phyloP scores from a whole-genome alignment of 2,329 filamentous ascomycete species.

The Microdochium bolleyi region DNA sequence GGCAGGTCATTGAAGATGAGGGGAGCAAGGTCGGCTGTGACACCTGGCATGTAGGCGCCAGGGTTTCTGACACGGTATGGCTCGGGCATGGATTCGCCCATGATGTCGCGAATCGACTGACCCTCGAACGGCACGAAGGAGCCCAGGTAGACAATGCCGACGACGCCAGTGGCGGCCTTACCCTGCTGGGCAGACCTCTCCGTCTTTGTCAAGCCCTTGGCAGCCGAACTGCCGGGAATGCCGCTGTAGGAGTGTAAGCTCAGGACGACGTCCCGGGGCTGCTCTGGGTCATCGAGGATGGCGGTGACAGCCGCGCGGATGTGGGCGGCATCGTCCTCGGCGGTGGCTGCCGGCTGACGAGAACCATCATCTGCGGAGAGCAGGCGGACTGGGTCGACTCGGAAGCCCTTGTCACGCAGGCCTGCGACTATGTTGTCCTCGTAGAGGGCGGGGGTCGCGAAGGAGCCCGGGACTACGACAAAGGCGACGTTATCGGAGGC shows the following conservation, averaged over 20 bases:
- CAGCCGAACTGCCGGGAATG: constrained; percentile 17
- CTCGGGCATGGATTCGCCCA: constrained; percentile 1
- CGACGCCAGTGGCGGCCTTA: constrained; percentile 15
- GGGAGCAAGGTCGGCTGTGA: neutral
- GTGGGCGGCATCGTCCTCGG: constrained; percentile 8
- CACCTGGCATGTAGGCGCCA: constrained; percentile 5
- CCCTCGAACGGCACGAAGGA: constrained; percentile 2
- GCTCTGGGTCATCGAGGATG: constrained; percentile 11
- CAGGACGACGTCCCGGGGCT: constrained; percentile 14
- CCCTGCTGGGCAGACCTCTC: constrained; percentile 12
- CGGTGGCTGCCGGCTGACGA: constrained; percentile 4
- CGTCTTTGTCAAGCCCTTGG: constrained; percentile 15
- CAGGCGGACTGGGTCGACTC: constrained; percentile 1
- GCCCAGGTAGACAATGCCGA: constrained; percentile 18
- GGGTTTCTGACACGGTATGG: constrained; percentile 2
- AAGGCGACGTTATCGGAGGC: neutral
- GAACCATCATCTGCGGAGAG: constrained; percentile 9
- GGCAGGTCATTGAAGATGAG: constrained; percentile 4
- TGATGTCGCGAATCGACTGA: constrained; percentile 1
- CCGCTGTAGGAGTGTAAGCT: constrained; percentile 25
- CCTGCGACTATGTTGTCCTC: constrained; percentile 9
- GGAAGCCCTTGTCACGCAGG: neutral
- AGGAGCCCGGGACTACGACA: neutral
- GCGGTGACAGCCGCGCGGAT: constrained; percentile 3
- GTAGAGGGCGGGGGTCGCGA: constrained; percentile 5